Percentiles rank a stretch among this genome's conserved stretches.
These are phyloP conservation scores for Candida silvicultrix DNA, from an alignment of 805 yeast species.

Conservation along the genomic window DNA sequence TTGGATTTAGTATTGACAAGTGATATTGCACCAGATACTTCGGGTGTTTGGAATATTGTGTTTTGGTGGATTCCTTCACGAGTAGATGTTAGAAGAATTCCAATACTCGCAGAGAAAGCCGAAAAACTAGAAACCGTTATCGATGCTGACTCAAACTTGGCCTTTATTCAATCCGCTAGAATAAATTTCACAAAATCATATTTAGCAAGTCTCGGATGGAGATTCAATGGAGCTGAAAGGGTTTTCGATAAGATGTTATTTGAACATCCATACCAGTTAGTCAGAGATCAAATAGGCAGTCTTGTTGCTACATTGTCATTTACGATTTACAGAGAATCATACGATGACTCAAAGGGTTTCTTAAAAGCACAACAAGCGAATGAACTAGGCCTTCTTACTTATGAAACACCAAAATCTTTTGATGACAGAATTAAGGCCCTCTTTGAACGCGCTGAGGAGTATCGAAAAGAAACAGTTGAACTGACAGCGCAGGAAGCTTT, in stretches of 20 bases:
- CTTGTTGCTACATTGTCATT: conserved; percentile 35
- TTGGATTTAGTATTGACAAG: conserved; percentile 40
- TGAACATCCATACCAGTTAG: conserved; percentile 66
- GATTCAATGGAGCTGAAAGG: conserved; percentile 42
- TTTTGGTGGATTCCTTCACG: conserved; percentile 69
- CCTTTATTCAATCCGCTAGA: conserved; percentile 58
- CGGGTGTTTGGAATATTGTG: conserved; percentile 68
- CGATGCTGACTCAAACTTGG: conserved; percentile 48
- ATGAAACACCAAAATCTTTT: conserved; percentile 25
- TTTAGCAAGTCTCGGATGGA: conserved; percentile 46
- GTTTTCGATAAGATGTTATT: conserved; percentile 35
- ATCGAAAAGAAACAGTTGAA: conserved; percentile 26
- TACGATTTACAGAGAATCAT: conserved; percentile 36
- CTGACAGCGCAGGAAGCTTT: conserved; percentile 49
- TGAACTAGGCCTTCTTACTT: conserved; percentile 30
- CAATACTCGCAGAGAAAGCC: conserved; percentile 40
- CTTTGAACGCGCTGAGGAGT: conserved; percentile 37
- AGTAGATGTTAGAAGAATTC: conserved; percentile 62
- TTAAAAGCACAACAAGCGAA: conserved; percentile 28
- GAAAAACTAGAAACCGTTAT: conserved; percentile 35
- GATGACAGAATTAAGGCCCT: conserved; percentile 32
- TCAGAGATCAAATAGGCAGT: conserved; percentile 62
- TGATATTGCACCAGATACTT: conserved; percentile 69
- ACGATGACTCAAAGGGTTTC: conserved; percentile 32
- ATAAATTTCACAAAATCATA: conserved; percentile 48